These are phyloP conservation scores for Candida germanica DNA, from an alignment of 805 yeast genomes.

Conservation along the genomic window DNA sequence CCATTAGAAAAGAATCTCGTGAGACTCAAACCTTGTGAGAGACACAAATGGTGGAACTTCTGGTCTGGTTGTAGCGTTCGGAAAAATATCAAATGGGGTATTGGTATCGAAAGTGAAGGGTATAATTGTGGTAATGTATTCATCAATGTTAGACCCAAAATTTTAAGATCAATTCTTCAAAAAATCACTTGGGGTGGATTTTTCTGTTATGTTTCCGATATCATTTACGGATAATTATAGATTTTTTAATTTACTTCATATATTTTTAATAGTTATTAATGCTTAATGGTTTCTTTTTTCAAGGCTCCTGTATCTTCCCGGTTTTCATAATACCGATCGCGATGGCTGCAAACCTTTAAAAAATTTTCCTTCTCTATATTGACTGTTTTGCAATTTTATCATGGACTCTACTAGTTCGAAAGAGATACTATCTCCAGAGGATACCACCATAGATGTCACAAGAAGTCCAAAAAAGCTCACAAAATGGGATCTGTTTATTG, in stretches of 20 bases:
- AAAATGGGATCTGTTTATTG: conserved; percentile 44
- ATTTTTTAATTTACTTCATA: not conserved
- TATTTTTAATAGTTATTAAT: not conserved
- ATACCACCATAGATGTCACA: not conserved
- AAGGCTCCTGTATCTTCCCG: too few relatives aligned
- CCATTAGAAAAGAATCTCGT: conserved; percentile 77
- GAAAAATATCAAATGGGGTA: conserved; percentile 70
- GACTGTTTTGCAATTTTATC: too few relatives aligned
- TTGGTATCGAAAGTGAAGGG: conserved; percentile 86
- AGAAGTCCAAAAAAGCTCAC: not conserved
- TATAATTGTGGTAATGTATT: conserved; percentile 73
- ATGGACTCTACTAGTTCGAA: conserved; percentile 1
- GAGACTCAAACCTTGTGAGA: conserved; percentile 72
- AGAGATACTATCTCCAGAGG: not conserved
- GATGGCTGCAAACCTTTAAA: not conserved
- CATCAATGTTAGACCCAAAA: conserved; percentile 48
- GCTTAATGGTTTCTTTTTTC: not conserved
- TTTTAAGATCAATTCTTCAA: conserved; percentile 48
- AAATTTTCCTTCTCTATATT: not conserved
- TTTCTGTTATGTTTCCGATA: conserved; percentile 52
- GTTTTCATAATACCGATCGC: not conserved
- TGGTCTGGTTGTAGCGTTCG: conserved; percentile 81
- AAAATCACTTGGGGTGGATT: conserved; percentile 62
- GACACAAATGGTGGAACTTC: conserved; percentile 90
- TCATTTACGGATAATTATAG: conserved; percentile 40